Percentiles rank a stretch among this genome's conserved stretches.
phyloP scores from a whole-genome alignment of 208 protist species.

The Crithidia acanthocephali region DNA sequence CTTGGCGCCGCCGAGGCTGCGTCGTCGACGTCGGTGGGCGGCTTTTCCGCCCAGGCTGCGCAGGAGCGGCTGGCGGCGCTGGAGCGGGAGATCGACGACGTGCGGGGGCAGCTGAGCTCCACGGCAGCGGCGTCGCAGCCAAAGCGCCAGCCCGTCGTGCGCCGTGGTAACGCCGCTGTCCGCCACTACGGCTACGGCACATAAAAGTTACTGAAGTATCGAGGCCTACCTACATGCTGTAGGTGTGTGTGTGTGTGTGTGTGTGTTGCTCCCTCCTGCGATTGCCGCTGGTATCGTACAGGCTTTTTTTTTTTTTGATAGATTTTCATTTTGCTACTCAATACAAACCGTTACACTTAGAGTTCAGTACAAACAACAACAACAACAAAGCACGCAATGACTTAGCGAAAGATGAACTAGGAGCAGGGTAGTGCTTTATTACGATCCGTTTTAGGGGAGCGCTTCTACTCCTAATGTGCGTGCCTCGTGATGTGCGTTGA shows the following conservation, averaged over 20 bases:
- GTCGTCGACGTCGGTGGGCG: not conserved
- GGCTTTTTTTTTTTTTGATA: not conserved
- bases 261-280: not conserved
- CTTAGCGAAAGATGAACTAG: not conserved
- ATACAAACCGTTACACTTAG: not conserved
- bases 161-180: conserved; percentile 53
- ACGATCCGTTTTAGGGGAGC: too few relatives aligned
- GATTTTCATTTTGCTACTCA: not conserved
- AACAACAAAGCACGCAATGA: not conserved
- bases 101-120: conserved; percentile 58
- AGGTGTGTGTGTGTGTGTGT: too few relatives aligned
- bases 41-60: conserved; percentile 16
- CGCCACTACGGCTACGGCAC: conserved; percentile 70
- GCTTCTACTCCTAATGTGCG: too few relatives aligned
- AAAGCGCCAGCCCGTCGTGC: conserved; percentile 39
- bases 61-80: conserved; percentile 32
- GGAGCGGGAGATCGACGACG: conserved; percentile 72
- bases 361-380: not conserved
- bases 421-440: too few relatives aligned
- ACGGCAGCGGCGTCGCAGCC: conserved; percentile 19
- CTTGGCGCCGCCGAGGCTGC: not conserved
- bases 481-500: too few relatives aligned
- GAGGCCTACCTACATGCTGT: too few relatives aligned
- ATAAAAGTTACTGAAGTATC: conserved; percentile 20
- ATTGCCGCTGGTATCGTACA: too few relatives aligned